Evolutionary conservation across 805 yeast genomes (phyloP), one percentile per base, ranked within the genome.

Genomic region (Kodamaea neixiangensis): DNA sequence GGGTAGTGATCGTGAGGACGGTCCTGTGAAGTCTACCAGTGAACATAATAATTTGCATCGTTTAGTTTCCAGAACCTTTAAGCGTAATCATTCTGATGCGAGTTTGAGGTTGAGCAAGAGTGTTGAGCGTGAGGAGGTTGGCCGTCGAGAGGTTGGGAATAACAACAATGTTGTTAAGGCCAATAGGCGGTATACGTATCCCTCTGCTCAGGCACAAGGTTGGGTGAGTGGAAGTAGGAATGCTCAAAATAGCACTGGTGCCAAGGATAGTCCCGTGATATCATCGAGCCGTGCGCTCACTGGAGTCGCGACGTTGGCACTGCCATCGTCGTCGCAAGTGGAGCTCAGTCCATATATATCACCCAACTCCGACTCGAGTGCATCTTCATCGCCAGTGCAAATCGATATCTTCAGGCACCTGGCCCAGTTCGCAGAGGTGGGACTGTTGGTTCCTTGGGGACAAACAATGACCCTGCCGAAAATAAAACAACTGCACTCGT

Each of bases 251-350:
- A n/a, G n/a, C n/a, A 18, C 14, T 5, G 13, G 11, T 4, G 19
- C 44, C 5, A 25, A 25, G 11, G 22, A 20, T 11, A 22, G 17
- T 14, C 34, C 34, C 3, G 41, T 40, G 11, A 47, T 47, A 7
- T 47, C 49, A 5, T 47, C 49, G 2, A 47, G 49, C 34, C 39
- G 31, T 19, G 49, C 49, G 7, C 22, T 47, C n/a, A 29, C 37
- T 19, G 45, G 49, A 13, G 37, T 33, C 4, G 25, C 31, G 15
- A 14, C 45, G 10, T 14, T 15, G 6, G 5, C 31, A 2, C 22
- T 35, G 19, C 38, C 17, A 11, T n/a, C 25, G 1, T 13, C 19
- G 6, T n/a, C 37, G 7, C 38, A 25, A 5, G 17, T 29, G 13
- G 22, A 37, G 13, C 41, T 37, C 41, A 17, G 31, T 25, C 31